phyloP scores from a whole-genome alignment of 257 asterid species.

The Rehmannia glutinosa region DNA sequence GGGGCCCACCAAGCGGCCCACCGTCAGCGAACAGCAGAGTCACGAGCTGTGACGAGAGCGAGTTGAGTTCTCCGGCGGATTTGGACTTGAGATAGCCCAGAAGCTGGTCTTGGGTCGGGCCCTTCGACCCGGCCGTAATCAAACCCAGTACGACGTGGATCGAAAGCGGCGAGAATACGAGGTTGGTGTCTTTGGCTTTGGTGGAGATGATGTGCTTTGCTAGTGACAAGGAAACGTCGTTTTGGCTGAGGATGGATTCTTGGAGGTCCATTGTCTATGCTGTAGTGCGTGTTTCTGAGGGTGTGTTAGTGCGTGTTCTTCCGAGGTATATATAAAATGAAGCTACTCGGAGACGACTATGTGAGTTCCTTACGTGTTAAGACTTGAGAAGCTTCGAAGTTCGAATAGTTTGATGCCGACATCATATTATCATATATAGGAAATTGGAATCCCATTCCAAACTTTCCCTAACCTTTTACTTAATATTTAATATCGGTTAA shows the following conservation, averaged over 20 bases:
- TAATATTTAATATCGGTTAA: too few species aligned
- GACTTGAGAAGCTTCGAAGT: too few species aligned
- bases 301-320: neutral
- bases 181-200: constrained; percentile 29
- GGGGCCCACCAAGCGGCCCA: constrained; percentile 40
- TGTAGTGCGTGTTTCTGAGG: neutral
- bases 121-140: constrained; percentile 46
- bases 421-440: too few species aligned
- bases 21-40: constrained; percentile 41
- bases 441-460: too few species aligned
- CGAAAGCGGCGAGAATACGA: constrained; percentile 56
- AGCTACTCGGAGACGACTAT: neutral
- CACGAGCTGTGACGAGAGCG: constrained; percentile 45
- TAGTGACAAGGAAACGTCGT: constrained; percentile 36
- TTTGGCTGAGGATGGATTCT: constrained; percentile 40
- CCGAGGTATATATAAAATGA: neutral
- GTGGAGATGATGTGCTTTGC: constrained; percentile 40
- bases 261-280: constrained; percentile 36
- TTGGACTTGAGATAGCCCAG: constrained; percentile 31
- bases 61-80: constrained; percentile 25
- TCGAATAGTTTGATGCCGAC: too few species aligned
- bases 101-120: constrained; percentile 38
- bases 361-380: too few species aligned
- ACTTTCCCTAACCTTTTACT: too few species aligned
- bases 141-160: constrained; percentile 41